phyloP scores from a whole-genome alignment of 2,329 filamentous ascomycete species.

The Exophiala bonariae region DNA sequence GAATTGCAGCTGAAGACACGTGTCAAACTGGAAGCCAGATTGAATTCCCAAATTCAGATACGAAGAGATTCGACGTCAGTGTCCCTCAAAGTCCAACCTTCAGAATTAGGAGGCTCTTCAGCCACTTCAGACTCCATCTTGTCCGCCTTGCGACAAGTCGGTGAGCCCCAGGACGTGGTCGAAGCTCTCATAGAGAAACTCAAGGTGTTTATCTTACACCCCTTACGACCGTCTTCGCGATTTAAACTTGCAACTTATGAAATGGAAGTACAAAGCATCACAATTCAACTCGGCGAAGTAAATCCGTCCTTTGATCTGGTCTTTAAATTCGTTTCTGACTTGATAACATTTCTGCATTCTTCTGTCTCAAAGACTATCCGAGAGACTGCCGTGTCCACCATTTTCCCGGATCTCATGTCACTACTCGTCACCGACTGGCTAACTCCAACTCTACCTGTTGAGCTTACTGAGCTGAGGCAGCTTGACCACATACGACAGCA shows the following conservation, averaged over 20 bases:
- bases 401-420: constrained; percentile 69
- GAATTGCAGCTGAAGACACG: constrained; percentile 21
- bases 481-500: constrained; percentile 72
- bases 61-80: constrained; percentile 10
- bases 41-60: constrained; percentile 16
- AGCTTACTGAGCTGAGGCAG: constrained; percentile 66
- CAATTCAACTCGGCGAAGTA: constrained; percentile 29
- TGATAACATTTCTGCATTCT: constrained; percentile 53
- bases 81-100: constrained; percentile 11
- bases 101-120: constrained; percentile 3
- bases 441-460: constrained; percentile 71
- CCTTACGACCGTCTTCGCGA: constrained; percentile 17
- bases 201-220: constrained; percentile 18
- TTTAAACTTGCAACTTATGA: constrained; percentile 13
- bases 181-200: constrained; percentile 22
- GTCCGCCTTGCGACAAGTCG: constrained; percentile 16
- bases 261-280: constrained; percentile 32
- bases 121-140: constrained; percentile 15
- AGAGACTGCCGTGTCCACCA: constrained; percentile 61
- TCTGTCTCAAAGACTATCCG: constrained; percentile 51
- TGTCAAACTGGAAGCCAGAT: constrained; percentile 15
- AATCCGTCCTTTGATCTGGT: constrained; percentile 36
- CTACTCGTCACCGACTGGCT: constrained; percentile 74
- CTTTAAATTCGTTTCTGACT: constrained; percentile 43
- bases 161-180: constrained; percentile 15